Evolutionary conservation across 2,329 filamentous ascomycete genomes (phyloP), one percentile per base, ranked within the genome.

Genomic region (Chalaropsis thielavioides): DNA sequence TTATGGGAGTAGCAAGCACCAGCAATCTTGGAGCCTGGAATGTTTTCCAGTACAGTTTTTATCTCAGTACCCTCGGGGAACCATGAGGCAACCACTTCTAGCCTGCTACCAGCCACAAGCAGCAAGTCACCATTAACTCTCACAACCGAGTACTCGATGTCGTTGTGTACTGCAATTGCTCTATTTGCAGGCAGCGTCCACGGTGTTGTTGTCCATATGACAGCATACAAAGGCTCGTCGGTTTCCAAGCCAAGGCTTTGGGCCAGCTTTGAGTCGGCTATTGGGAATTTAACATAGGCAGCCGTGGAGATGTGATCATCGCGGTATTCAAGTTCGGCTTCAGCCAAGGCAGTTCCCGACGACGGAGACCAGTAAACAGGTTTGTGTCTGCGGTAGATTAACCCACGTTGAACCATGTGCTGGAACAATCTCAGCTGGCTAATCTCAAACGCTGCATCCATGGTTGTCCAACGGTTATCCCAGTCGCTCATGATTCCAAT

Each of bases 191-290:
- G 92, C 4, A 99, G 78, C 0, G 94, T 99, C 94, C 94, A 99
- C 0, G 94, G 94, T 0, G 94, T 99, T 0, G 94, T 99, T 1
- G 94, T 99, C 94, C 94, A 99, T 62, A 97, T 89, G n/a, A 94
- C 81, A n/a, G 88, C 90, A 72, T 81, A 87, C 11, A 96, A 72
- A 4, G 78, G 76, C 3, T 79, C 79, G 62, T 74, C 72, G 6
- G 72, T 73, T 22, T 31, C 13, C n/a, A 63, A 19, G 2, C 60
- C 60, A 2, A 65, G 63, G 6, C 19, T 56, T 51, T 61, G 15
- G 2, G 54, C 31, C 7, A 67, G 44, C 2, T 71, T 68, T 41
- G 72, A 71, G 62, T 77, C 71, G 13, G 83, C 73, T 35, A 96
- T 78, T 0, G 86, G 88, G 71, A 95, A 95, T 67, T 83, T 86